Conservation (phyloP, 257 asterid genomes). For the Voacanga thouarsii region DNA sequence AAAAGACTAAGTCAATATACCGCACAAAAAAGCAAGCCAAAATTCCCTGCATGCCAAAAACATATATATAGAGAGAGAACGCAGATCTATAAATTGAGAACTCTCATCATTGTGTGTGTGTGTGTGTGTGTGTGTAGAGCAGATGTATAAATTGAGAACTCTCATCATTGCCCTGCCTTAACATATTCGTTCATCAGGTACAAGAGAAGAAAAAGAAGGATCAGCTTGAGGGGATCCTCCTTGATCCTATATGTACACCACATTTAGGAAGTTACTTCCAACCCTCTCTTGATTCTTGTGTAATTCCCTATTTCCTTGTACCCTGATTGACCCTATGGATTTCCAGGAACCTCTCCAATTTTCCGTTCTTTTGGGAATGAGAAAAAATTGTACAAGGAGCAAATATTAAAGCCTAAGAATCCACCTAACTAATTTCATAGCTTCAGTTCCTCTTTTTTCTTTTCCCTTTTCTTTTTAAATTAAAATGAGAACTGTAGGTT, state of each 20-base stretch:
- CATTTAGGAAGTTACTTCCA: too few relatives aligned
- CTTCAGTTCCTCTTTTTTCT: neutral
- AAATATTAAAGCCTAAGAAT: neutral
- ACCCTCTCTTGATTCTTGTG: too few relatives aligned
- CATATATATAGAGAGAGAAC: too few relatives aligned
- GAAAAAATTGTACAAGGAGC: neutral
- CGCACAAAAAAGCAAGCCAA: neutral
- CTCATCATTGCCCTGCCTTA: neutral
- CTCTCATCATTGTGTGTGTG: too few relatives aligned
- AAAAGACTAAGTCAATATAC: neutral
- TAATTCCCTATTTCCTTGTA: neutral
- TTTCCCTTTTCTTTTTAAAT: neutral
- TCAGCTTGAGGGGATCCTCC: neutral
- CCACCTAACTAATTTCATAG: neutral
- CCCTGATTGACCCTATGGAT: neutral
- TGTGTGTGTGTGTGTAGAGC: too few relatives aligned
- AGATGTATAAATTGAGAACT: neutral
- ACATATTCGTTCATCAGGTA: neutral
- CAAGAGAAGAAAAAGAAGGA: neutral
- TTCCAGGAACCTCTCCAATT: neutral
- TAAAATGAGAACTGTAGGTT: neutral
- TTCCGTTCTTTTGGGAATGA: neutral
- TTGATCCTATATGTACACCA: too few relatives aligned
- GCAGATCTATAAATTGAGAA: neutral
- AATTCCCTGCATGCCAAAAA: neutral